Evolutionary conservation across 1,139 yeast species (phyloP), one percentile per base, ranked within the genome.

Genomic region (Tardiomyces blankii): DNA sequence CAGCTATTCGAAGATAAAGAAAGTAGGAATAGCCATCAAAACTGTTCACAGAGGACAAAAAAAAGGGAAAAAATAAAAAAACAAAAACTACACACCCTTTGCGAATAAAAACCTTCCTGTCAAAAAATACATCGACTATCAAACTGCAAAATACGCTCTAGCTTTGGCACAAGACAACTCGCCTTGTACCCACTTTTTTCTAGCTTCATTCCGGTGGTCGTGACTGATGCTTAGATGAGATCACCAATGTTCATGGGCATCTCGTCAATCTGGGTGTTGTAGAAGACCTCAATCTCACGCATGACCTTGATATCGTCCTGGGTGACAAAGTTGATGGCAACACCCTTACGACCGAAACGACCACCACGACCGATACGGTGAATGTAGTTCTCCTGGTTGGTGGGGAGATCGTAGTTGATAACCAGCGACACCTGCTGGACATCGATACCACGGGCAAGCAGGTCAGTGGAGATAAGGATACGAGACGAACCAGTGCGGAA

Each of bases 301-400:
- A 93, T 80, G 76, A 84, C 84, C 65, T 82, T 82, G 66, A 88
- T 87, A 68, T 91, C 97, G 60, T 82, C 81, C 63, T 77, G 79
- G 58, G 97, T 88, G 68, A 89, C 94, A 62, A 91, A 84, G 82
- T 91, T 91, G 78, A 91, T 88, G 64, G 98, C 97, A 67, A 89
- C 96, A 82, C 98, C 98, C 82, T 91, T 91, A 75, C 98, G 82
- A 77, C 98, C 98, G 77, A 91, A 91, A 77, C 98, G 91, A 77
- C 98, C 98, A 77, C 96, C 95, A 79, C 98, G 86, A 80, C 98
- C 98, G 65, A 91, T 91, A 82, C 98, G 84, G 78, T 91, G 98
- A 67, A 91, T 87, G 72, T 91, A 91, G 83, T 91, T 89, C 75
- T 91, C 97, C 72, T 88, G 85, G 82, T 89, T 87, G 65, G 88